A percentile compares a stretch with the other conserved stretches of the same genome.
These are phyloP conservation scores for Murraya paniculata DNA, from an alignment of 345 rosid species.

Conservation along the genomic window DNA sequence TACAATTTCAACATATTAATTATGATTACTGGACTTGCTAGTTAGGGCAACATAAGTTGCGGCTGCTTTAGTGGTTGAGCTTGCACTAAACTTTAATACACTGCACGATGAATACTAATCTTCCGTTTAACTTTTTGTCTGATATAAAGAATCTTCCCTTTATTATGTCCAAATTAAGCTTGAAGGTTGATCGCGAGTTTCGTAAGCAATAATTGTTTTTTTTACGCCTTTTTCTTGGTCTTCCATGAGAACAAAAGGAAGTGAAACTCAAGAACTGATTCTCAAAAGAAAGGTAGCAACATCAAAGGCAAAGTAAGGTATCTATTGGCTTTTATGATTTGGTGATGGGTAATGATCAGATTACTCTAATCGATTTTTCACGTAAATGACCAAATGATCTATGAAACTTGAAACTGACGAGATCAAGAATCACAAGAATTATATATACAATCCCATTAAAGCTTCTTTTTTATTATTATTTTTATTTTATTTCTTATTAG, in stretches of 20 bases:
- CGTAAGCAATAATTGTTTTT: not conserved
- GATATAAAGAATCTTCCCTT: not conserved
- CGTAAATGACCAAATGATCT: not conserved
- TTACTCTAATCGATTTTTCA: not conserved
- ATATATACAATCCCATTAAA: no score
- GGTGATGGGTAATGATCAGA: not conserved
- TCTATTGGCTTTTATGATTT: not conserved
- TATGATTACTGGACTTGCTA: not conserved
- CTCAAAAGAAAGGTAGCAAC: not conserved
- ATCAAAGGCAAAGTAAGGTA: not conserved
- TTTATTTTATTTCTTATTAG: no score
- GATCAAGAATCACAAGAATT: no score
- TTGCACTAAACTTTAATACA: not conserved
- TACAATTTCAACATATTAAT: not conserved
- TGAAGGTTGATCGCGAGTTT: not conserved
- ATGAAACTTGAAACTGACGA: not conserved
- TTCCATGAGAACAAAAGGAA: not conserved
- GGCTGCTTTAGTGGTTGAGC: not conserved
- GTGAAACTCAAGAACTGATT: no score
- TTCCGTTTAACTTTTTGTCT: not conserved
- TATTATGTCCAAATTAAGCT: not conserved
- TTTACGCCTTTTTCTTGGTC: no score
- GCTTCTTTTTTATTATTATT: no score
- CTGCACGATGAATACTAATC: no score
- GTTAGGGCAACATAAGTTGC: not conserved